These are phyloP conservation scores for Bipolaris oryzae DNA, from an alignment of 2,329 filamentous ascomycete genomes.

Conservation along the genomic window DNA sequence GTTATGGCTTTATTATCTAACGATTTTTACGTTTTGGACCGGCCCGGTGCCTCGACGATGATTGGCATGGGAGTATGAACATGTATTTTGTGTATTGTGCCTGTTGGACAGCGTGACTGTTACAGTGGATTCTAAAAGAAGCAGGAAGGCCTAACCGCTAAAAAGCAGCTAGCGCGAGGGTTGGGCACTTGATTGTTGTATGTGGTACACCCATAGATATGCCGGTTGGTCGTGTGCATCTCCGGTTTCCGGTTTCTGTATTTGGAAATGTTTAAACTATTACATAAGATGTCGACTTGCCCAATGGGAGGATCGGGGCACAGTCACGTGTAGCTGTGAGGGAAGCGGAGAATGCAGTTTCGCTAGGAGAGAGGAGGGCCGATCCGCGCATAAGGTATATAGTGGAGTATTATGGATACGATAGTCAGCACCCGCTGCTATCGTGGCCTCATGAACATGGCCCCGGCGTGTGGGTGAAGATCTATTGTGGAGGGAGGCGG, in stretches of 20 bases:
- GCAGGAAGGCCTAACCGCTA: background rate
- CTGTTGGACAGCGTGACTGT: background rate
- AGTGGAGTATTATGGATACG: background rate
- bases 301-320: background rate
- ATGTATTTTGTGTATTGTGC: background rate
- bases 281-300: background rate
- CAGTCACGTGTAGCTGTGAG: background rate
- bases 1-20: background rate
- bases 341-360: background rate
- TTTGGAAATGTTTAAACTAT: background rate
- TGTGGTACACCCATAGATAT: background rate
- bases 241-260: background rate
- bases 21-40: background rate
- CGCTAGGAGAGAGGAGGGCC: constrained; percentile 2
- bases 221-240: background rate
- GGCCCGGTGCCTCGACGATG: background rate
- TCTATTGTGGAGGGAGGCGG: background rate
- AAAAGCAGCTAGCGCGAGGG: background rate
- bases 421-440: background rate
- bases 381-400: background rate
- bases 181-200: background rate
- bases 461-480: background rate
- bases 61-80: background rate
- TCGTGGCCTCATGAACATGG: background rate
- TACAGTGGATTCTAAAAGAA: background rate